phyloP scores from a whole-genome alignment of 2,329 filamentous ascomycete species.

The Diaporthe destruens region DNA sequence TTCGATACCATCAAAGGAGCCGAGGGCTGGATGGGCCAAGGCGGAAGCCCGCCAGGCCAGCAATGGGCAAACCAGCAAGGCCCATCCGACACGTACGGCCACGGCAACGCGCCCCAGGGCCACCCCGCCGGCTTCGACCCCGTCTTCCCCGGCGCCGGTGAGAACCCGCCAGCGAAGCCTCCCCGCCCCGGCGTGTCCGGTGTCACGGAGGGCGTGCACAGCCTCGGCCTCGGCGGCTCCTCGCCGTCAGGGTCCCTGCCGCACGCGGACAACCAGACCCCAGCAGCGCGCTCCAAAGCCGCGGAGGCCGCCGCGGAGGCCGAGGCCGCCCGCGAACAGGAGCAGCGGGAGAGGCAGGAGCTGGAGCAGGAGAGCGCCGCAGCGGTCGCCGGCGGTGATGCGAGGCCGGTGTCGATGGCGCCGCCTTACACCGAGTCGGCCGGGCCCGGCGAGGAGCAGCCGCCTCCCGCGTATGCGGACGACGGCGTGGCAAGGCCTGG shows the following conservation, averaged over 20 bases:
- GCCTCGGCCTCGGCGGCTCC: conserved; percentile 39
- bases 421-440: conserved; percentile 48
- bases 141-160: conserved; percentile 23
- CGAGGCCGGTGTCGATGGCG: conserved; percentile 36
- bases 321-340: conserved; percentile 31
- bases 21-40: conserved; percentile 48
- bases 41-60: not conserved
- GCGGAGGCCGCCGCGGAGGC: conserved; percentile 46
- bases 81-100: conserved; percentile 12
- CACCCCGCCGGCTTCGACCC: conserved; percentile 37
- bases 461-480: conserved; percentile 50
- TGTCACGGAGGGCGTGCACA: conserved; percentile 36
- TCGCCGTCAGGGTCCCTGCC: not conserved
- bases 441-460: conserved; percentile 43
- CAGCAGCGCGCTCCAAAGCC: conserved; percentile 44
- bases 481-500: conserved; percentile 42
- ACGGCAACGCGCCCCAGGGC: conserved; percentile 19
- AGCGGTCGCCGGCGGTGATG: not conserved
- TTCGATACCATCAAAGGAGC: conserved; percentile 53
- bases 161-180: conserved; percentile 30
- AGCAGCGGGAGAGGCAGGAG: conserved; percentile 37
- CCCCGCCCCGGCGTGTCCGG: conserved; percentile 32
- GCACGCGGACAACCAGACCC: conserved; percentile 16
- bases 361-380: conserved; percentile 9
- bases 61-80: conserved; percentile 38